These are phyloP conservation scores for Russula ochroleuca DNA, from an alignment of 768 basidiomycete species.

Conservation along the genomic window DNA sequence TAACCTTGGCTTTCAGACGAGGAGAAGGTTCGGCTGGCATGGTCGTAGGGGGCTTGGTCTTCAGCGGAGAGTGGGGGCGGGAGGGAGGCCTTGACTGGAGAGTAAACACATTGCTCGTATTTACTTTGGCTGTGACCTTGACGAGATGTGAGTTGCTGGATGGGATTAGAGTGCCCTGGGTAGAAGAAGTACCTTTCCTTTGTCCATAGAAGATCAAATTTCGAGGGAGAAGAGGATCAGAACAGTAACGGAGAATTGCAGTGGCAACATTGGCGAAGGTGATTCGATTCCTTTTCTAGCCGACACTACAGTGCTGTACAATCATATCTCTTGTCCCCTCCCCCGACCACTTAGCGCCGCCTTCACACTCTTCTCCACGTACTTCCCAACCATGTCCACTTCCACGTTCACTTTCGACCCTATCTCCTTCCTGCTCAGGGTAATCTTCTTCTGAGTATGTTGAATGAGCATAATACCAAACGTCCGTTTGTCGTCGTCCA, in stretches of 20 bases:
- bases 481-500: conserved; percentile 54
- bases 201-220: conserved; percentile 18
- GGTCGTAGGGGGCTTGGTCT: conserved; percentile 33
- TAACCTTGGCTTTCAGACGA: conserved; percentile 60
- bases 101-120: conserved; percentile 35
- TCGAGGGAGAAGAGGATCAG: background rate
- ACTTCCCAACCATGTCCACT: conserved; percentile 92
- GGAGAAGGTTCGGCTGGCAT: conserved; percentile 24
- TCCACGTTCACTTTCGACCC: conserved; percentile 92
- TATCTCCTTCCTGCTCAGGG: conserved; percentile 64
- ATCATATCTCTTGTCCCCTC: conserved; percentile 41
- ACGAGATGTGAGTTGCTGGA: conserved; percentile 1
- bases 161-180: background rate
- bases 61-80: conserved; percentile 50
- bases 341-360: conserved; percentile 59
- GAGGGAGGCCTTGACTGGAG: conserved; percentile 34
- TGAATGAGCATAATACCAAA: conserved; percentile 95
- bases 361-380: conserved; percentile 77
- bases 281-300: conserved; percentile 40
- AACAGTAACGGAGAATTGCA: background rate
- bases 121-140: conserved; percentile 54
- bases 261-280: background rate
- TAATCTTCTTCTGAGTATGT: conserved; percentile 88
- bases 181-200: conserved; percentile 23
- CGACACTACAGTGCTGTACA: too few species aligned